phyloP scores from a whole-genome alignment of 345 rosid genomes.

The Salix viminalis region DNA sequence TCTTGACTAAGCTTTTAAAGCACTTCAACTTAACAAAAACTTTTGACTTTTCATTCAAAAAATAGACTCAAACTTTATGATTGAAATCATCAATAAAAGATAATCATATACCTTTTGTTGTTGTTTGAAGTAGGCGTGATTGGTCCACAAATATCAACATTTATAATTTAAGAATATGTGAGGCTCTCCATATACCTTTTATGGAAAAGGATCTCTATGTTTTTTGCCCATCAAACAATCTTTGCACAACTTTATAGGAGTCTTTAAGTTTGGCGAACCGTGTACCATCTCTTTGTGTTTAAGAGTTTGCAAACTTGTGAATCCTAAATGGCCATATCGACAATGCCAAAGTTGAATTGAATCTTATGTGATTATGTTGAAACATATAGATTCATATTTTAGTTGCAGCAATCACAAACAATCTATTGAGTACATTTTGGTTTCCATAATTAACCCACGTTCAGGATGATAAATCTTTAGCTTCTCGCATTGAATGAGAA shows the following conservation, averaged over 20 bases:
- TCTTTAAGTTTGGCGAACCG: not conserved
- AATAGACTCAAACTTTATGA: too few relatives aligned
- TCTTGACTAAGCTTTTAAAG: not conserved
- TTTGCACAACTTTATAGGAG: not conserved
- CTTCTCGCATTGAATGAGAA: not conserved
- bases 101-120: not conserved
- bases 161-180: not conserved
- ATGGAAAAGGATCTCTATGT: not conserved
- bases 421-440: not conserved
- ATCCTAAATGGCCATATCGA: not conserved
- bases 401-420: not conserved
- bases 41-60: not conserved
- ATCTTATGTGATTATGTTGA: too few relatives aligned
- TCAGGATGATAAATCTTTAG: not conserved
- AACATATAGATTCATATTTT: too few relatives aligned
- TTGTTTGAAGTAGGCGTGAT: not conserved
- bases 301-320: not conserved
- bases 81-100: constrained; percentile 2
- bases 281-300: not conserved
- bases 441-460: not conserved
- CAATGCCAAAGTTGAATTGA: not conserved
- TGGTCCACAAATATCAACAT: constrained; percentile 4
- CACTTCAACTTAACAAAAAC: not conserved
- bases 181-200: constrained; percentile 4
- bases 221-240: not conserved